Evolutionary conservation across 805 yeast genomes (phyloP).

Genomic region (Nakazawaea anatomiae): DNA sequence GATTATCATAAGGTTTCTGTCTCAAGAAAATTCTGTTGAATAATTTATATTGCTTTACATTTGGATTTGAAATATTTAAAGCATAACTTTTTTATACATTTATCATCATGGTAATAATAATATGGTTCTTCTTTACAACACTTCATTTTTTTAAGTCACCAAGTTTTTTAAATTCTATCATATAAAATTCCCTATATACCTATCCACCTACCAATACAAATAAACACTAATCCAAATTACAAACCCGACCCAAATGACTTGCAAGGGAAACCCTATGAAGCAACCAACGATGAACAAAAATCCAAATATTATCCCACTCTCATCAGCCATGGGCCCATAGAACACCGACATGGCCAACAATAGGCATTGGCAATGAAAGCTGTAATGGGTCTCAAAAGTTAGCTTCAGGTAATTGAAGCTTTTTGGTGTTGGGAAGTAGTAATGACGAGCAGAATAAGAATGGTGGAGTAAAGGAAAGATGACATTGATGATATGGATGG

Average conservation of each 20-base stretch:
- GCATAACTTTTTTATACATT: too few relatives aligned
- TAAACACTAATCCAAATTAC: neutral
- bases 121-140: too few relatives aligned
- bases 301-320: slow-evolving; percentile 3
- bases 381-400: neutral
- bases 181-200: neutral
- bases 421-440: neutral
- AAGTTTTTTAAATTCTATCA: too few relatives aligned
- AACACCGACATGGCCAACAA: neutral
- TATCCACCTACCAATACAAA: neutral
- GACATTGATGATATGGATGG: neutral
- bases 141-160: too few relatives aligned
- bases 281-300: slow-evolving; percentile 6
- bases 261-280: slow-evolving; percentile 1
- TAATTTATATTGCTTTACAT: too few relatives aligned
- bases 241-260: neutral
- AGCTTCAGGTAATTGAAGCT: neutral
- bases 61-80: too few relatives aligned
- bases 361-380: slow-evolving; percentile 1
- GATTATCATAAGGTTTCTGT: too few relatives aligned
- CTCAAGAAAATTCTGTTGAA: too few relatives aligned
- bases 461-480: slow-evolving; percentile 3
- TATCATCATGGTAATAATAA: too few relatives aligned
- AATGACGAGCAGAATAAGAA: neutral
- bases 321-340: slow-evolving; percentile 1